phyloP scores from a whole-genome alignment of 176 grass and related monocot genomes.

The Aegilops bicornis region DNA sequence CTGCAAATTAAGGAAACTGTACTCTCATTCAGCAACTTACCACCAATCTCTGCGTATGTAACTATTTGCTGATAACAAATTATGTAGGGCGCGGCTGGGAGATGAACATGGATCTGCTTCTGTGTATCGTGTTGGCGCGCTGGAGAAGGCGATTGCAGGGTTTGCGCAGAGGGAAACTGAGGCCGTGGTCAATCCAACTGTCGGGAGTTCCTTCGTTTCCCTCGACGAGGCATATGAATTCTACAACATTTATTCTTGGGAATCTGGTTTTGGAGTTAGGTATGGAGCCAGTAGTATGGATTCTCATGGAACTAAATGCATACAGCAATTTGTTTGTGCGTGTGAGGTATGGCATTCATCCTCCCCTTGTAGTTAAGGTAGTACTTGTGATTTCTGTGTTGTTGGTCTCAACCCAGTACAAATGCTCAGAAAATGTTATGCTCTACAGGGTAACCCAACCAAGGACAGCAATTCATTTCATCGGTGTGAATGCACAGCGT shows the following conservation, averaged over 20 bases:
- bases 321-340: not conserved
- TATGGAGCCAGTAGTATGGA: not conserved
- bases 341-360: not conserved
- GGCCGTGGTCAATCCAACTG: not conserved
- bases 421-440: not conserved
- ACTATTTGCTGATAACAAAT: not conserved
- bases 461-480: not conserved
- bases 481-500: not conserved
- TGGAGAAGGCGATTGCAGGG: not conserved
- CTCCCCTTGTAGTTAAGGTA: not conserved
- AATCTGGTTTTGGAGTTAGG: not conserved
- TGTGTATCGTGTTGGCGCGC: not conserved
- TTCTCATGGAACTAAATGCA: not conserved
- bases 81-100: not conserved
- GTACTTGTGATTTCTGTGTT: not conserved
- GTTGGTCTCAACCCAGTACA: not conserved
- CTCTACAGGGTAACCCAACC: slow-evolving; percentile 9
- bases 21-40: not conserved
- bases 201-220: not conserved
- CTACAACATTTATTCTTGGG: slow-evolving; percentile 14
- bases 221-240: not conserved
- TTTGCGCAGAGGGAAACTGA: not conserved
- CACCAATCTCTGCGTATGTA: not conserved
- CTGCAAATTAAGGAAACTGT: not conserved
- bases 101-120: not conserved